Base-by-base conservation (phyloP, 352 stramenopile genomes). In the Pythium guiyangense region DNA sequence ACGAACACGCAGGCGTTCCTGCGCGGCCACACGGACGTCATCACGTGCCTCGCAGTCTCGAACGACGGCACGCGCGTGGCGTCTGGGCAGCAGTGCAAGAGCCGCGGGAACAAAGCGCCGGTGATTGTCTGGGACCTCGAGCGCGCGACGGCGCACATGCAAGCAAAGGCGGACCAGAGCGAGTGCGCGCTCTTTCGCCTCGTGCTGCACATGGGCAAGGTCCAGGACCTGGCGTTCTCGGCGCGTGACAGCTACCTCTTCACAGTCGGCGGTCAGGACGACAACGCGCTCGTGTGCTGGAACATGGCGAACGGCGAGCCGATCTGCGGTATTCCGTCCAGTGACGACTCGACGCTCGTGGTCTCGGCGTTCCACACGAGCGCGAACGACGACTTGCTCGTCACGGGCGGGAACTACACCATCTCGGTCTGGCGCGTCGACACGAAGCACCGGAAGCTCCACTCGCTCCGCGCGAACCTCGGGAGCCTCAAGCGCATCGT, bases 211-310 rank as follows among this genome's bases (percentile, higher is more conserved):
- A 95, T 98, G 77, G 94, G 90, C 43, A 94, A 88, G 54, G 94
- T 99, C 25, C 92, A 98, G 66, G 81, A 85, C 49, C 64, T 98
- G 53, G 76, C 92, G 9, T 98, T 99, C 63, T 96, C 82, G 15
- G 73, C 77, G 1, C 69, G 86, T 58, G 86, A 93, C 55, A 81
- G 75, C 40, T 98, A 91, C 56, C 71, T 99, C 17, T 92, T 90
- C 46, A 96, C 93, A 8, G 73, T 98, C 20, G 96, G 96, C 27
- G 96, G 96, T 17, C 90, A 97, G 60, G 96, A 99, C 71, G 96
- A 99, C 73, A 99, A 99, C 68, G 88, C 93, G 37, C 77, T 99
- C 40, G 95, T 98, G 26, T 96, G 98, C 58, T 98, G 95, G 96
- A 90, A 98, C 68, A 90, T 97, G 63, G 59, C 71, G 37, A 92